phyloP scores from a whole-genome alignment of 225 moss, liverwort and hornwort genomes.

The Climacium dendroides region DNA sequence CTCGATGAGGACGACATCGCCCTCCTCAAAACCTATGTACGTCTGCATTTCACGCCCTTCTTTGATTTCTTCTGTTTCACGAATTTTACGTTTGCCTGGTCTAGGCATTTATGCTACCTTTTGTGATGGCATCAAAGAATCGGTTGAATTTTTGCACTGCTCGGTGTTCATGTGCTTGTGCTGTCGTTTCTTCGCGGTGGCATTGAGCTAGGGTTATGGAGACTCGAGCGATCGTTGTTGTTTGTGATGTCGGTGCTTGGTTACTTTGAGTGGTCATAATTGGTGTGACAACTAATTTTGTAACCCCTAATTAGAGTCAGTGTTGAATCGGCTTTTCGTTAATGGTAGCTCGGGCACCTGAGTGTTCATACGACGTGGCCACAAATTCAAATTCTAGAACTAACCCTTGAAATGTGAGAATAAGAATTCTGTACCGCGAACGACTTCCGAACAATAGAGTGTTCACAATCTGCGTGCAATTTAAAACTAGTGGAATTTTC shows the following conservation, averaged over 20 bases:
- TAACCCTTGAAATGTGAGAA: not conserved
- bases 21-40: constrained; percentile 92
- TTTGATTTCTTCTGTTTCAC: not conserved
- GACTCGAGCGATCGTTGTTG: not conserved
- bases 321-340: not conserved
- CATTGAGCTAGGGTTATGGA: not conserved
- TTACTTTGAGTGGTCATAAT: not conserved
- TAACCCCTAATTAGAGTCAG: not conserved
- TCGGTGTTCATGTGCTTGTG: not conserved
- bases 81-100: not conserved
- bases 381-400: not conserved
- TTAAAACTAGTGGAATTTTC: not conserved
- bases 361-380: not conserved
- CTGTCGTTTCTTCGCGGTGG: not conserved
- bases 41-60: not conserved
- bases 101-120: not conserved
- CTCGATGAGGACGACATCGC: constrained; percentile 97
- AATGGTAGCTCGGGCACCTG: not conserved
- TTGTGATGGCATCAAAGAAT: not conserved
- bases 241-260: not conserved
- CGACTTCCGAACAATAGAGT: not conserved
- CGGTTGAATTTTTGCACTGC: not conserved
- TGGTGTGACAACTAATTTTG: not conserved
- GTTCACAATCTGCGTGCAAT: not conserved
- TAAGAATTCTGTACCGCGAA: not conserved